phyloP scores from a whole-genome alignment of 352 stramenopile genomes.

The Globisporangium splendens region DNA sequence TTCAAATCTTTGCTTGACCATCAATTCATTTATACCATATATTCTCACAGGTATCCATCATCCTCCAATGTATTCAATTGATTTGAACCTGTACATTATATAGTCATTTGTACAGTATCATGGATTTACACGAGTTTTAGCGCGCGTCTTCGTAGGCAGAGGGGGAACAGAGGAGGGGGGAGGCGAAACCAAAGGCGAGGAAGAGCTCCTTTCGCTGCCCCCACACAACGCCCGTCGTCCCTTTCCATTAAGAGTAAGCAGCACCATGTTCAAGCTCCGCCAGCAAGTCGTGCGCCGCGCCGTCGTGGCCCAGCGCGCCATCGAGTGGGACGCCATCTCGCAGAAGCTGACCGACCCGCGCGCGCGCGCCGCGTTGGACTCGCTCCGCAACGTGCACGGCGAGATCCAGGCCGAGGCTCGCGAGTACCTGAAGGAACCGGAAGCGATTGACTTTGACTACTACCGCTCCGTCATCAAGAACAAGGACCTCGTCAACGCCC shows the following conservation, averaged over 20 bases:
- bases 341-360: slow-evolving; percentile 76
- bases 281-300: slow-evolving; percentile 70
- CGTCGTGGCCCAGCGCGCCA: slow-evolving; percentile 47
- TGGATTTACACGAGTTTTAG: not conserved
- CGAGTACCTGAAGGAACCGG: slow-evolving; percentile 68
- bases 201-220: slow-evolving; percentile 7
- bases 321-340: slow-evolving; percentile 68
- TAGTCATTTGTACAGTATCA: not conserved
- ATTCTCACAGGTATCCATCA: not conserved
- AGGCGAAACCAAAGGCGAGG: slow-evolving; percentile 24
- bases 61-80: not conserved
- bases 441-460: slow-evolving; percentile 85
- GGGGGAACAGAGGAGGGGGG: slow-evolving; percentile 2
- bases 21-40: not conserved
- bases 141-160: not conserved
- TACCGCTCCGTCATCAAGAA: slow-evolving; percentile 87
- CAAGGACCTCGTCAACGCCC: slow-evolving; percentile 83
- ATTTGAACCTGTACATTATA: not conserved
- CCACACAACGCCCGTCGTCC: slow-evolving; percentile 6
- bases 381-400: slow-evolving; percentile 71
- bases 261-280: slow-evolving; percentile 70
- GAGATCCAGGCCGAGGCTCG: slow-evolving; percentile 75
- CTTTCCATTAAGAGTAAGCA: slow-evolving; percentile 6
- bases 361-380: slow-evolving; percentile 72
- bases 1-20: not conserved